Conservation (phyloP, 1,284 basidiomycete species). For the Cutaneotrichosporon cutaneum region DNA sequence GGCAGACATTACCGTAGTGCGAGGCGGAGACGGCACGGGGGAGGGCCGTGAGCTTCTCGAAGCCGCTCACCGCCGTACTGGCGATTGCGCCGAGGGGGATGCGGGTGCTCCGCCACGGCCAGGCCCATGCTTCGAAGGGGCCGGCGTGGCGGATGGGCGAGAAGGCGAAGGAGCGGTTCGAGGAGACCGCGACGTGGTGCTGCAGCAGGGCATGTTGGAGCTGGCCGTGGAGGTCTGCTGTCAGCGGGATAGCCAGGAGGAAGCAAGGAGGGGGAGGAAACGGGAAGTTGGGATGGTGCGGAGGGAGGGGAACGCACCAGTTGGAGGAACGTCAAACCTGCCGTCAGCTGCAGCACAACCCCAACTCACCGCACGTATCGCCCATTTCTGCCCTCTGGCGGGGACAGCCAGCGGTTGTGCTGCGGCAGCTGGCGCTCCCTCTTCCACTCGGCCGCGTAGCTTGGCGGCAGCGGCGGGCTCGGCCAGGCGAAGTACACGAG, state of each 20-base stretch:
- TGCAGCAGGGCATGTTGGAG: conserved; percentile 41
- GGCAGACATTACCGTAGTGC: conserved; percentile 2
- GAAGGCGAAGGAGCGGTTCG: conserved; percentile 46
- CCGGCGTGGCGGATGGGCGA: conserved; percentile 45
- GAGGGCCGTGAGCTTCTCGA: conserved; percentile 39
- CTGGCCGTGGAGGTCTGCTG: conserved; percentile 43
- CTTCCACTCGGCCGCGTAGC: conserved; percentile 35
- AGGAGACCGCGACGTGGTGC: conserved; percentile 45
- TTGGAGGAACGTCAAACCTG: conserved; percentile 45
- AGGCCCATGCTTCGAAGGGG: conserved; percentile 40
- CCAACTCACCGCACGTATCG: conserved; percentile 43
- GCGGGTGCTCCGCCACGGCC: conserved; percentile 43
- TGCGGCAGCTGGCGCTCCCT: conserved; percentile 26
- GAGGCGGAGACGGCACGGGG: conserved; percentile 42
- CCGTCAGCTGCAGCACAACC: background rate
- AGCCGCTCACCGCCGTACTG: conserved; percentile 42
- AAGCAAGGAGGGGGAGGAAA: conserved; percentile 22
- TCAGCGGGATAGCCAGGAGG: conserved; percentile 19
- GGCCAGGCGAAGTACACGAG: conserved; percentile 19
- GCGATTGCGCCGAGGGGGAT: conserved; percentile 49
- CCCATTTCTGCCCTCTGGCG: conserved; percentile 37
- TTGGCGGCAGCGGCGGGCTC: conserved; percentile 44
- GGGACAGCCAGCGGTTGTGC: conserved; percentile 22
- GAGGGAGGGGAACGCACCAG: background rate
- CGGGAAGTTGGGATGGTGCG: background rate